A percentile compares a stretch with the other conserved stretches of the same genome.
phyloP scores from a whole-genome alignment of 2,329 filamentous ascomycete species.

The Elsinoe australis region DNA sequence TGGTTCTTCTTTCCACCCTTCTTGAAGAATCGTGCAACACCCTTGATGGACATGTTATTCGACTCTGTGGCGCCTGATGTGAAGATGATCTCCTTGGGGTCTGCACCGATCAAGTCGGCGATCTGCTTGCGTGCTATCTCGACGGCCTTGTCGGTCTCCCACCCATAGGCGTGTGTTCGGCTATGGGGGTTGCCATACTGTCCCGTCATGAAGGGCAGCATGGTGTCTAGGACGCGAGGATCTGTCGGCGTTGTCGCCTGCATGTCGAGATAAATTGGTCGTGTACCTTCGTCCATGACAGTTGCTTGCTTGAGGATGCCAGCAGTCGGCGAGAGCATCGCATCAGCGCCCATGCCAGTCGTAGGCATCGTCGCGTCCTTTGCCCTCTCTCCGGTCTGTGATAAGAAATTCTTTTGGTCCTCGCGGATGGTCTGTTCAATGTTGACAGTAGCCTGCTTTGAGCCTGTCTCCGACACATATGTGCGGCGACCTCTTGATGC shows the following conservation, averaged over 20 bases:
- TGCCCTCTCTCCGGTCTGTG: slow-evolving; percentile 48
- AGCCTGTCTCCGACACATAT: slow-evolving; percentile 80
- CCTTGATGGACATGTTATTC: slow-evolving; percentile 99
- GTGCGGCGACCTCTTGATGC: slow-evolving; percentile 43
- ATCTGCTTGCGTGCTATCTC: slow-evolving; percentile 80
- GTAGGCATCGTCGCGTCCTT: slow-evolving; percentile 53
- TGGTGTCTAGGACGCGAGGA: slow-evolving; percentile 87
- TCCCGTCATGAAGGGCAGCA: slow-evolving; percentile 90
- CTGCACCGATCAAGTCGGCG: slow-evolving; percentile 80
- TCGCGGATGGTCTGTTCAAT: slow-evolving; percentile 77
- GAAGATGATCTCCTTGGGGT: slow-evolving; percentile 97
- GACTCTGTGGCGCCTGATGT: slow-evolving; percentile 97
- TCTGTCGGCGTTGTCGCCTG: slow-evolving; percentile 95
- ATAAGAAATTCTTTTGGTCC: slow-evolving; percentile 71
- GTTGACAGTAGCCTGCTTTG: slow-evolving; percentile 70
- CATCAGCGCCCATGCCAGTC: slow-evolving; percentile 52
- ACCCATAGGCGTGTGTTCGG: slow-evolving; percentile 93
- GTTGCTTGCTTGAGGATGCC: slow-evolving; percentile 86
- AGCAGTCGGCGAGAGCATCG: slow-evolving; percentile 62
- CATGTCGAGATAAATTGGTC: slow-evolving; percentile 97
- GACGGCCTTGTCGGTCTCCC: slow-evolving; percentile 93
- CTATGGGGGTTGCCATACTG: slow-evolving; percentile 97
- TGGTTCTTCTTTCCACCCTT: slow-evolving; percentile 94
- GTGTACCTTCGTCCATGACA: slow-evolving; percentile 82
- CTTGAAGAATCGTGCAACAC: slow-evolving; percentile 91